Conservation (phyloP, 371 early-diverging fungal species). For the Mortierella sp. region DNA sequence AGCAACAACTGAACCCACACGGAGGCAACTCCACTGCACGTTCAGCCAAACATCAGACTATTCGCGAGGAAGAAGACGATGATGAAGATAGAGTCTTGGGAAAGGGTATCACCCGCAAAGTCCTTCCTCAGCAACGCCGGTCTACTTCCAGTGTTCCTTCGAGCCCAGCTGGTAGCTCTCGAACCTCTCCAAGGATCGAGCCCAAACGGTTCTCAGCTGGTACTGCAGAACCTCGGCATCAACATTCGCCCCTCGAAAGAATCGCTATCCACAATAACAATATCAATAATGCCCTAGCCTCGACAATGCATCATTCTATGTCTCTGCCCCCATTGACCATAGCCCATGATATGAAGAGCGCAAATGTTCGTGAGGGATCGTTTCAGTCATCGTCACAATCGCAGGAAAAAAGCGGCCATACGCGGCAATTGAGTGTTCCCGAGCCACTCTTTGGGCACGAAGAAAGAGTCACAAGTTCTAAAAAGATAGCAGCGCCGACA, state of each 20-base stretch:
- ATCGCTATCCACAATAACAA: slow-evolving; percentile 49
- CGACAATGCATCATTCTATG: slow-evolving; percentile 35
- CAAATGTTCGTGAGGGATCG: slow-evolving; percentile 2
- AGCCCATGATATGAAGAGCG: slow-evolving; percentile 7
- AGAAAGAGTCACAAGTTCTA: not conserved
- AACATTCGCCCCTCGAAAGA: slow-evolving; percentile 35
- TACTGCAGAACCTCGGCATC: slow-evolving; percentile 8
- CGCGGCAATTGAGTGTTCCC: slow-evolving; percentile 12
- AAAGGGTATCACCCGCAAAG: slow-evolving; percentile 47
- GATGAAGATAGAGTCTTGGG: slow-evolving; percentile 42
- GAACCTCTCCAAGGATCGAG: slow-evolving; percentile 30
- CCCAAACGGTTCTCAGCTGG: slow-evolving; percentile 7
- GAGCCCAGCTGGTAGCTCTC: slow-evolving; percentile 29
- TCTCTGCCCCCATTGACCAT: slow-evolving; percentile 12
- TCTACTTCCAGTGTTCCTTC: slow-evolving; percentile 37
- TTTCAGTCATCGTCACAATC: not conserved
- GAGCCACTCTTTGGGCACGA: not conserved
- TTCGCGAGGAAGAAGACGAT: slow-evolving; percentile 44
- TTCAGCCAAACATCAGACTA: slow-evolving; percentile 34
- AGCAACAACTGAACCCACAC: slow-evolving; percentile 1
- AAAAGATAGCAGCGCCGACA: not conserved
- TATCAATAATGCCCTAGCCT: slow-evolving; percentile 37
- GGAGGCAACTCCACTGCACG: slow-evolving; percentile 2
- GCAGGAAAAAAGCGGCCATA: slow-evolving; percentile 1
- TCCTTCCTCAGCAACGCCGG: slow-evolving; percentile 48